Conservation (phyloP, 495 filamentous ascomycete species). For the Penicillium subrubescens region DNA sequence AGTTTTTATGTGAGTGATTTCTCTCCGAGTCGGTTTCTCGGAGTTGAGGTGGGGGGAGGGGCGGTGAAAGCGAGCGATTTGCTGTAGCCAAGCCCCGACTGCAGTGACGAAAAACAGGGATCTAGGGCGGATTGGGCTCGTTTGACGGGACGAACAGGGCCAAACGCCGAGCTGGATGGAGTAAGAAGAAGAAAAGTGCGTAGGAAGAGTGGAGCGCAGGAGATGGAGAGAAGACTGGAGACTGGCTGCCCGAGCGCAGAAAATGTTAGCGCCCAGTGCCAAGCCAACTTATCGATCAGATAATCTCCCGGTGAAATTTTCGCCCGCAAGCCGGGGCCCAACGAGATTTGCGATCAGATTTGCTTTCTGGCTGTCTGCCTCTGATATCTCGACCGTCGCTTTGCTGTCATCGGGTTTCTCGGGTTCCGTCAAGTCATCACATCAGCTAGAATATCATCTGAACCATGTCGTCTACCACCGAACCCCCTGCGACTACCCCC, state of each 20-base stretch:
- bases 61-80: constrained; percentile 44
- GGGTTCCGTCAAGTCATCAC: not conserved
- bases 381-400: not conserved
- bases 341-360: constrained; percentile 2
- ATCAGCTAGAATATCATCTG: not conserved
- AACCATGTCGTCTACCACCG: constrained; percentile 30
- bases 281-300: constrained; percentile 36
- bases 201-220: constrained; percentile 17
- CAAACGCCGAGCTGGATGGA: constrained; percentile 5
- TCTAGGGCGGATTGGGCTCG: not conserved
- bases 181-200: constrained; percentile 10
- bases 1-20: constrained; percentile 28
- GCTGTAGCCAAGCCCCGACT: constrained; percentile 19
- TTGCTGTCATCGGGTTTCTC: not conserved
- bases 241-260: constrained; percentile 16
- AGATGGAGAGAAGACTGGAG: not conserved
- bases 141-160: constrained; percentile 5
- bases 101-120: constrained; percentile 11
- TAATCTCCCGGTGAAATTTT: constrained; percentile 30
- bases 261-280: constrained; percentile 28
- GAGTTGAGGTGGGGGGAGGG: constrained; percentile 18
- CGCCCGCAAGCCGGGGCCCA: constrained; percentile 1
- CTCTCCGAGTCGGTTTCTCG: constrained; percentile 7
- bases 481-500: constrained; percentile 21
- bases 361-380: not conserved